Evolutionary conservation across 1,139 yeast genomes (phyloP).

Genomic region (Pichia cactophila): DNA sequence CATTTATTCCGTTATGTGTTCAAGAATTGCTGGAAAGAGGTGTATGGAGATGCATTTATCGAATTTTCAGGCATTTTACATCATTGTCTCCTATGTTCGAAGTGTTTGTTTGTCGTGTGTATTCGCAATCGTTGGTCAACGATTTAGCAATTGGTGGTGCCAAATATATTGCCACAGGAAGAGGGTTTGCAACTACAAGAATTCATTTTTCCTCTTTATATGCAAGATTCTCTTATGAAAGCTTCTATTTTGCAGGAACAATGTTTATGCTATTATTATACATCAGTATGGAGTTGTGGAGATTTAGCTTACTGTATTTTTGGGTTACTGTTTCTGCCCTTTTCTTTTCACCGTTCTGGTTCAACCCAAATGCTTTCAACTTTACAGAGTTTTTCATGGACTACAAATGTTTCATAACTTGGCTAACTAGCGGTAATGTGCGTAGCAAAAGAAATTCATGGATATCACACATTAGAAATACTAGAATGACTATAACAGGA

Average conservation of each 20-base stretch:
- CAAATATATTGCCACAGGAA: conserved; percentile 45
- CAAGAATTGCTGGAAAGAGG: conserved; percentile 49
- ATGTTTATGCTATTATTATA: conserved; percentile 36
- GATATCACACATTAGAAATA: conserved; percentile 35
- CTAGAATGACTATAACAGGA: conserved; percentile 40
- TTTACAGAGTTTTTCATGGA: conserved; percentile 45
- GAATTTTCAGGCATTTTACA: conserved; percentile 40
- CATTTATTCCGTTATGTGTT: conserved; percentile 43
- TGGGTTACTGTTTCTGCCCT: conserved; percentile 41
- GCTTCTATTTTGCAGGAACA: conserved; percentile 38
- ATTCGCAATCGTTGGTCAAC: conserved; percentile 41
- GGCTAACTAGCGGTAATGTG: conserved; percentile 43
- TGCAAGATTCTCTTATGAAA: conserved; percentile 40
- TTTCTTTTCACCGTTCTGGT: conserved; percentile 42
- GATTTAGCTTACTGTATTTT: conserved; percentile 37
- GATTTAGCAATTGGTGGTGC: conserved; percentile 49
- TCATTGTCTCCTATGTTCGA: conserved; percentile 49
- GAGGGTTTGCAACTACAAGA: conserved; percentile 47
- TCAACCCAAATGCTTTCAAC: conserved; percentile 45
- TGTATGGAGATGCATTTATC: conserved; percentile 35
- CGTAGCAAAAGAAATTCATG: conserved; percentile 30
- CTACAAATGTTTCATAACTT: conserved; percentile 34
- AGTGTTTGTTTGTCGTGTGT: conserved; percentile 45
- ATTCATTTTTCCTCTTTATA: conserved; percentile 38
- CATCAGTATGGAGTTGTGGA: conserved; percentile 43